Percentiles rank a stretch among this genome's conserved stretches.
phyloP scores from a whole-genome alignment of 306 rosid species.

The Hippophae gyantsensis region DNA sequence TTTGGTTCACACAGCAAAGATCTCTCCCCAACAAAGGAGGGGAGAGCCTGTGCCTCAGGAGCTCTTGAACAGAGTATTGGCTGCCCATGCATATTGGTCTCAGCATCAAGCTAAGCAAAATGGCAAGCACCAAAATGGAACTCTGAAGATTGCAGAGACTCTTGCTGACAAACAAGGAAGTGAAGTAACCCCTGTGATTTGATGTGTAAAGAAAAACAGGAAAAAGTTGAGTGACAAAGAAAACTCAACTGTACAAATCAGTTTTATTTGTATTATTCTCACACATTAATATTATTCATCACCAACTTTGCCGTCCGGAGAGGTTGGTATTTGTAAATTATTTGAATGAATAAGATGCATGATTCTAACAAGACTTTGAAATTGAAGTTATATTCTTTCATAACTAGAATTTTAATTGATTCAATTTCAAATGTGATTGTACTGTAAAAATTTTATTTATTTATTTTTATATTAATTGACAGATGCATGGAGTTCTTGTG shows the following conservation, averaged over 20 bases:
- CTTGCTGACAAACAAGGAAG: slow-evolving; percentile 27
- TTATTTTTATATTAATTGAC: too few species aligned
- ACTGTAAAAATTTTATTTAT: too few species aligned
- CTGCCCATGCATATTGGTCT: slow-evolving; percentile 79
- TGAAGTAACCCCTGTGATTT: slow-evolving; percentile 31
- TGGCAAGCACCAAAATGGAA: slow-evolving; percentile 40
- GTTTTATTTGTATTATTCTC: slow-evolving; percentile 56
- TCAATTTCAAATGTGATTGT: too few species aligned
- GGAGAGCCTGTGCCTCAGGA: slow-evolving; percentile 91
- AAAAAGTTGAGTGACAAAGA: slow-evolving; percentile 26
- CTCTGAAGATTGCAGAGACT: slow-evolving; percentile 39
- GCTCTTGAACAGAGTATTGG: slow-evolving; percentile 74
- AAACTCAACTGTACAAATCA: slow-evolving; percentile 57
- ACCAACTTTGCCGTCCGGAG: slow-evolving; percentile 29
- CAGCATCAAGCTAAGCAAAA: slow-evolving; percentile 66
- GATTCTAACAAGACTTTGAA: slow-evolving; percentile 21
- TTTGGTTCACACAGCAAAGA: slow-evolving; percentile 83
- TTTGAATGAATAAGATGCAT: slow-evolving; percentile 39
- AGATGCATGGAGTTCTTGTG: too few species aligned
- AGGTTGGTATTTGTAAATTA: slow-evolving; percentile 70
- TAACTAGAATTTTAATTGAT: too few species aligned
- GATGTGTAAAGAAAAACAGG: slow-evolving; percentile 38
- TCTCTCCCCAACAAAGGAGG: slow-evolving; percentile 86
- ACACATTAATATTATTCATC: slow-evolving; percentile 40
- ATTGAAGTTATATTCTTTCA: too few species aligned